Conservation (phyloP, 257 asterid genomes). For the Solanum paucissectum region DNA sequence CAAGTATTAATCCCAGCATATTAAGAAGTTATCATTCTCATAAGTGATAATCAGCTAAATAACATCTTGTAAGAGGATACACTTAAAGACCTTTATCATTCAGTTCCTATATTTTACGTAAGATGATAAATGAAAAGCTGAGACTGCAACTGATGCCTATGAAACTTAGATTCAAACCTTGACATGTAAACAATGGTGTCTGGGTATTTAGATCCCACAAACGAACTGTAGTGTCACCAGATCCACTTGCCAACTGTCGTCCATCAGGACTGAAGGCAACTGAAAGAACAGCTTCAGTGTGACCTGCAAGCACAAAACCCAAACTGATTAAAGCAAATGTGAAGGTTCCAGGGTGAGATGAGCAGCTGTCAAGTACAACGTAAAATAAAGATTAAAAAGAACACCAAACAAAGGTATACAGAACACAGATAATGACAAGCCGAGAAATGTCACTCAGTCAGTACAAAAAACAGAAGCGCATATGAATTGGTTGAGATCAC, state of each 20-base stretch:
- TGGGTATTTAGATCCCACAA: constrained; percentile 92
- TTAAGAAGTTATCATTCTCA: not conserved
- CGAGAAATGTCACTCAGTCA: not conserved
- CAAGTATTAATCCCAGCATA: not conserved
- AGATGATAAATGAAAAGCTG: not conserved
- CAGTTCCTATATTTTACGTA: not conserved
- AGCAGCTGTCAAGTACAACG: not conserved
- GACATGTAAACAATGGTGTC: constrained; percentile 79
- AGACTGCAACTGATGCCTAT: not conserved
- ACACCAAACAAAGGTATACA: not conserved
- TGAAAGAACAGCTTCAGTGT: constrained; percentile 84
- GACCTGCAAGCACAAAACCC: constrained; percentile 45
- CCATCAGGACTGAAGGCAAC: constrained; percentile 98
- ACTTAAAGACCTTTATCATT: not conserved
- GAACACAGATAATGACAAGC: not conserved
- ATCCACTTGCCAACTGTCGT: constrained; percentile 83
- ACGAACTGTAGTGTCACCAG: constrained; percentile 96
- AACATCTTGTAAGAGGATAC: not conserved
- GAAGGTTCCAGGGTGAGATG: not conserved
- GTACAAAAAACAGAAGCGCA: not conserved
- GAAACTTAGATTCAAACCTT: constrained; percentile 40
- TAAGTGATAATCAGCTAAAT: not conserved
- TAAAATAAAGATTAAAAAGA: not conserved
- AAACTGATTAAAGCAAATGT: not conserved
- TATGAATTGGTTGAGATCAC: not conserved